Conservation (phyloP, 495 filamentous ascomycete genomes). For the Hyaloscypha variabilis region DNA sequence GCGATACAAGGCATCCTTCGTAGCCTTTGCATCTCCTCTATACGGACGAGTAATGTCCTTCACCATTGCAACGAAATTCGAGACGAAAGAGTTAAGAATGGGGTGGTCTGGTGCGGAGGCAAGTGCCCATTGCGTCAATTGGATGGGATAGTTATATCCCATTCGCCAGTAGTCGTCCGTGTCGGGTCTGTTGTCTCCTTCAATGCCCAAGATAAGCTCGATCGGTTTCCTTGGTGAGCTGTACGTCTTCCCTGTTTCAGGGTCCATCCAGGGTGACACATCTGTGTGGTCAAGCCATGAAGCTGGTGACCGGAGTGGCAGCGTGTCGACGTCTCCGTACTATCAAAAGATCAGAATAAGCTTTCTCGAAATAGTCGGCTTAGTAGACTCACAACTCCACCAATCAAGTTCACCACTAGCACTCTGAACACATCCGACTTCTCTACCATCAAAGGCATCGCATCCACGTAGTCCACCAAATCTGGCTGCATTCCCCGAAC, state of each 20-base stretch:
- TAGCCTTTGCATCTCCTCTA: neutral
- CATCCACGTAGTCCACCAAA: slow-evolving; percentile 14
- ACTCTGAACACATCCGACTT: neutral
- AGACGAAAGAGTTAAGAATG: slow-evolving; percentile 23
- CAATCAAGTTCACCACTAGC: neutral
- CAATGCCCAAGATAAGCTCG: neutral
- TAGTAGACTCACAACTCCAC: neutral
- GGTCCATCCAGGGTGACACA: neutral
- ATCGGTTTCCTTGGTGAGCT: neutral
- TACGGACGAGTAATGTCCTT: slow-evolving; percentile 22
- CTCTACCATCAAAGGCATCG: slow-evolving; percentile 22
- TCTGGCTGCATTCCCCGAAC: slow-evolving; percentile 16
- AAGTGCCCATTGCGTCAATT: slow-evolving; percentile 31
- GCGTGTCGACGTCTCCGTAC: neutral
- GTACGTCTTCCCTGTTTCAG: neutral
- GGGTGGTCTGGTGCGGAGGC: slow-evolving; percentile 26
- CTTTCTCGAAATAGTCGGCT: neutral
- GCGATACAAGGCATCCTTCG: neutral
- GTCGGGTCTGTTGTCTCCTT: neutral
- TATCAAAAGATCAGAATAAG: neutral
- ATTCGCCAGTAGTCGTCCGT: slow-evolving; percentile 29
- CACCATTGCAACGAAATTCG: slow-evolving; percentile 12
- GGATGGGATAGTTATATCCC: slow-evolving; percentile 31
- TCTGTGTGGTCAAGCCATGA: neutral
- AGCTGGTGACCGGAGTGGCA: neutral